Percentiles rank a stretch among this genome's conserved stretches.
These are phyloP conservation scores for Populus tremula DNA, from an alignment of 345 rosid genomes.

Conservation along the genomic window DNA sequence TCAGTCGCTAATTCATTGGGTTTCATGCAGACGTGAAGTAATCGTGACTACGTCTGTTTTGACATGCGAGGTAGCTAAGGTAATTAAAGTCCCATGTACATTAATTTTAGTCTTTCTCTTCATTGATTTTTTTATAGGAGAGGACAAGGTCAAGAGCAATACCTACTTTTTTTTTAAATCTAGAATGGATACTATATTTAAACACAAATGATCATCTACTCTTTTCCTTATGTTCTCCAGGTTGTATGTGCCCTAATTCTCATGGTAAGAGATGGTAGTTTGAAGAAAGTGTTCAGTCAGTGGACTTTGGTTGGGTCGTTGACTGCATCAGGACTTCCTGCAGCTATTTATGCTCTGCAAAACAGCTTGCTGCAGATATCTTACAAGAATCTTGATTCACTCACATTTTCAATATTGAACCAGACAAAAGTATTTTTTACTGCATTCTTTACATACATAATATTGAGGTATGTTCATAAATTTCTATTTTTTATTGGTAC, in stretches of 20 bases:
- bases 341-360: constrained; percentile 90
- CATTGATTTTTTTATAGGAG: neutral
- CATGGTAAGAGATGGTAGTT: constrained; percentile 77
- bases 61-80: constrained; percentile 87
- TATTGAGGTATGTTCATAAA: constrained; percentile 56
- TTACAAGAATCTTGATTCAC: constrained; percentile 90
- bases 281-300: constrained; percentile 55
- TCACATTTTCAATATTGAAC: constrained; percentile 89
- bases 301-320: constrained; percentile 89
- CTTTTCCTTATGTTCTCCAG: constrained; percentile 33
- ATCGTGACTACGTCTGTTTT: constrained; percentile 90
- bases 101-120: neutral
- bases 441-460: constrained; percentile 74
- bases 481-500: neutral
- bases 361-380: constrained; percentile 99
- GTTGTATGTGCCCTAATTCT: constrained; percentile 72
- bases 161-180: too few species aligned
- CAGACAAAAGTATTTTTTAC: constrained; percentile 96
- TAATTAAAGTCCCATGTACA: constrained; percentile 12
- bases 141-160: too few species aligned
- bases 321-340: constrained; percentile 97
- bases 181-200: too few species aligned
- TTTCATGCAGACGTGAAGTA: constrained; percentile 62
- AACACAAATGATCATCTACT: neutral
- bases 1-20: constrained; percentile 7